Percentiles rank a stretch among this genome's conserved stretches.
phyloP scores from a whole-genome alignment of 2,329 filamentous ascomycete species.

The Colletotrichum sp. region DNA sequence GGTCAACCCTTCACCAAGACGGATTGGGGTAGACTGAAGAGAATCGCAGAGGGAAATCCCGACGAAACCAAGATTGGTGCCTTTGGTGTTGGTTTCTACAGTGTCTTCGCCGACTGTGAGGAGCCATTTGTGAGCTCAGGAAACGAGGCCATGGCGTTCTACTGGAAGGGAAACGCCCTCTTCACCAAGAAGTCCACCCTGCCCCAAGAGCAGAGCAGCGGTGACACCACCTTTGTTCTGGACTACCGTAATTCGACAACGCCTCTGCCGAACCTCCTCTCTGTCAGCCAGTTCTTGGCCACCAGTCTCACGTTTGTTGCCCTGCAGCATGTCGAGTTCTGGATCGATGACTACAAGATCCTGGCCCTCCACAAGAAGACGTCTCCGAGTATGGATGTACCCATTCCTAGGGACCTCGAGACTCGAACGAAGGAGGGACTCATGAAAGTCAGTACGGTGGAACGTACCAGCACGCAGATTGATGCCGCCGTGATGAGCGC shows the following conservation, averaged over 20 bases:
- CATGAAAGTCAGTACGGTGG: conserved; percentile 85
- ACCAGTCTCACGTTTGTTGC: conserved; percentile 97
- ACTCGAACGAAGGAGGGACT: conserved; percentile 84
- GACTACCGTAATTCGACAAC: conserved; percentile 92
- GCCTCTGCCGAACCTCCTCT: conserved; percentile 83
- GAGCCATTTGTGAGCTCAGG: conserved; percentile 97
- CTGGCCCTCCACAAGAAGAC: conserved; percentile 83
- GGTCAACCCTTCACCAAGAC: conserved; percentile 86
- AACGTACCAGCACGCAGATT: conserved; percentile 88
- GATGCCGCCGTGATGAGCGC: conserved; percentile 89
- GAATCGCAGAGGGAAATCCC: conserved; percentile 98
- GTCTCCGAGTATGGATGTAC: conserved; percentile 75
- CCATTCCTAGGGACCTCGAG: conserved; percentile 79
- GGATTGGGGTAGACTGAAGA: conserved; percentile 92
- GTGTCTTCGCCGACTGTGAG: conserved; percentile 97
- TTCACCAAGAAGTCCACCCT: conserved; percentile 88
- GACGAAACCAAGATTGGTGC: conserved; percentile 99
- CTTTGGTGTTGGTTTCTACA: conserved; percentile 98
- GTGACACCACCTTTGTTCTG: conserved; percentile 88
- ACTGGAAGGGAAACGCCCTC: conserved; percentile 98
- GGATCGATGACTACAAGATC: conserved; percentile 86
- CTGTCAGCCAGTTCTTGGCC: conserved; percentile 88
- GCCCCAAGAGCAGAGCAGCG: conserved; percentile 67
- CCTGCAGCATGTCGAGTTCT: conserved; percentile 85
- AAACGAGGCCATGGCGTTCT: conserved; percentile 94